Conservation (phyloP, 805 yeast species). For the Peterozyma toletana region DNA sequence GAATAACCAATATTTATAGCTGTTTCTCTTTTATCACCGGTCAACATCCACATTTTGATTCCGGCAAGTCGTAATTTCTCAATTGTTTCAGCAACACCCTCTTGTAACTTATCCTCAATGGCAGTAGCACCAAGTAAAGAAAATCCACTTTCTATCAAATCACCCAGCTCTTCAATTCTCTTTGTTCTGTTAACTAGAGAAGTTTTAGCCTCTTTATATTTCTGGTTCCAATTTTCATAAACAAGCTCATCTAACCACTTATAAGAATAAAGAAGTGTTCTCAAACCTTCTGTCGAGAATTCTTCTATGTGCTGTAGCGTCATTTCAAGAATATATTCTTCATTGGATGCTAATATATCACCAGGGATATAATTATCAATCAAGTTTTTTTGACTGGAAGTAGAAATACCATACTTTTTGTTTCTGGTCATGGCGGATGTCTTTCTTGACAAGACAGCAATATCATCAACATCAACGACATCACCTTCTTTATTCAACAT, state of each 20-base stretch:
- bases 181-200: slow-evolving; percentile 60
- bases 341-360: slow-evolving; percentile 59
- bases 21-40: slow-evolving; percentile 97
- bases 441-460: slow-evolving; percentile 44
- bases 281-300: slow-evolving; percentile 88
- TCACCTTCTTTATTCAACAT: slow-evolving; percentile 34
- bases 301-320: slow-evolving; percentile 90
- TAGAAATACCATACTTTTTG: slow-evolving; percentile 39
- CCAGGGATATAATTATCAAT: slow-evolving; percentile 32
- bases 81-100: slow-evolving; percentile 94
- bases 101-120: slow-evolving; percentile 92
- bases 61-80: slow-evolving; percentile 91
- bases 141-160: slow-evolving; percentile 58
- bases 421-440: slow-evolving; percentile 56
- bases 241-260: slow-evolving; percentile 56
- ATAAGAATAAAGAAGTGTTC: slow-evolving; percentile 82
- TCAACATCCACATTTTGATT: slow-evolving; percentile 94
- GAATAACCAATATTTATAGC: slow-evolving; percentile 97
- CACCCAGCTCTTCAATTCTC: slow-evolving; percentile 68
- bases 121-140: slow-evolving; percentile 89
- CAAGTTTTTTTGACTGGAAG: neutral
- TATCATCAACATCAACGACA: slow-evolving; percentile 44
- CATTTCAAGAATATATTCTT: slow-evolving; percentile 70
- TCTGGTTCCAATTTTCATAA: slow-evolving; percentile 59
- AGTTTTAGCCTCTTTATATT: slow-evolving; percentile 71